Evolutionary conservation across 108 stramenopile genomes (phyloP).

Genomic region (Discostella pseudostelligera): DNA sequence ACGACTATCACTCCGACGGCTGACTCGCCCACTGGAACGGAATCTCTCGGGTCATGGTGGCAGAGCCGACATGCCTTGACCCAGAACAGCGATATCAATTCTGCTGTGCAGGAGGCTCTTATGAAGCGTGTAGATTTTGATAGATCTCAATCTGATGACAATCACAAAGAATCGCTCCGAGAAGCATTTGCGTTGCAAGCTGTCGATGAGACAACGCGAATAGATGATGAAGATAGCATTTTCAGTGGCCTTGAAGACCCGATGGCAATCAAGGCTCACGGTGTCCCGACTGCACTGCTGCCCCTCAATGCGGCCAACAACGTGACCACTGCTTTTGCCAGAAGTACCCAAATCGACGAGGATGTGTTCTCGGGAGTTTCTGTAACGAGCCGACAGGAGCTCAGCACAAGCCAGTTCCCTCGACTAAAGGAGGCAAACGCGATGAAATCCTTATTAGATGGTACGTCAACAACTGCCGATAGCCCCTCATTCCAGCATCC

Average conservation of each 20-base stretch:
- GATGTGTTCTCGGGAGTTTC: slow-evolving; percentile 50
- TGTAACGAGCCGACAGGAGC: slow-evolving; percentile 10
- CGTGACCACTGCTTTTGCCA: neutral
- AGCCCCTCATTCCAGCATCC: slow-evolving; percentile 17
- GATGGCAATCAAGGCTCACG: neutral
- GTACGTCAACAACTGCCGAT: slow-evolving; percentile 24
- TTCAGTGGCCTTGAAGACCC: slow-evolving; percentile 39
- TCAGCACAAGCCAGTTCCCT: slow-evolving; percentile 20
- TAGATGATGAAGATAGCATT: slow-evolving; percentile 39
- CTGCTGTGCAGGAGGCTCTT: slow-evolving; percentile 45
- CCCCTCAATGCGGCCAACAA: neutral
- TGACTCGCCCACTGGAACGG: slow-evolving; percentile 35
- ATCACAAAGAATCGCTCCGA: too few relatives aligned
- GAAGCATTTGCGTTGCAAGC: neutral
- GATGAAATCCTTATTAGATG: slow-evolving; percentile 43
- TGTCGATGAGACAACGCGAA: neutral
- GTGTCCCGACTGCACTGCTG: neutral
- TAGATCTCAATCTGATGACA: neutral
- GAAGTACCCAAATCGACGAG: slow-evolving; percentile 29
- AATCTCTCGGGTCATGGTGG: slow-evolving; percentile 56
- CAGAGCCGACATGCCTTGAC: slow-evolving; percentile 35
- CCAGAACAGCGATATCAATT: slow-evolving; percentile 38
- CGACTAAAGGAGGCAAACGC: slow-evolving; percentile 20
- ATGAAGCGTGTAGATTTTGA: slow-evolving; percentile 9
- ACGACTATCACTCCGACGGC: slow-evolving; percentile 2